These are phyloP conservation scores for Gloeophyllum trabeum DNA, from an alignment of 768 basidiomycete species.

Conservation along the genomic window DNA sequence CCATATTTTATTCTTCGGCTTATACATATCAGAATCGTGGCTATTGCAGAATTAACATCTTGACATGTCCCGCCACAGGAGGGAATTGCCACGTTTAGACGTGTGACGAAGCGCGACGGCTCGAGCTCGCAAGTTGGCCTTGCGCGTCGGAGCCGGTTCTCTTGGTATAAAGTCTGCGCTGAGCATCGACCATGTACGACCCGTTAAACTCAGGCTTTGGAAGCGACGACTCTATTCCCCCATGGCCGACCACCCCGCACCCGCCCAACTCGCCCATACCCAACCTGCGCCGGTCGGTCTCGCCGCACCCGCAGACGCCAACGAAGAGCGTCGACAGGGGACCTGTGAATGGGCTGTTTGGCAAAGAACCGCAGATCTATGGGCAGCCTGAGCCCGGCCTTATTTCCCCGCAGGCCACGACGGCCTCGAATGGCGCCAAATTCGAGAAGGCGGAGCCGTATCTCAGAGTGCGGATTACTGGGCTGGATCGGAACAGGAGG, in stretches of 20 bases:
- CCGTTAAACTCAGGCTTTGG: slow-evolving; percentile 52
- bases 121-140: no score
- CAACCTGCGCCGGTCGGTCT: slow-evolving; percentile 51
- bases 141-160: no score
- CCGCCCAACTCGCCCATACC: slow-evolving; percentile 60
- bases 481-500: slow-evolving; percentile 87
- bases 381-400: slow-evolving; percentile 79
- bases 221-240: slow-evolving; percentile 35
- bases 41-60: no score
- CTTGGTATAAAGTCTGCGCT: no score
- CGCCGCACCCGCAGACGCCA: not conserved
- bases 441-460: slow-evolving; percentile 77
- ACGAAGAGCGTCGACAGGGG: slow-evolving; percentile 20
- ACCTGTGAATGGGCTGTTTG: slow-evolving; percentile 50
- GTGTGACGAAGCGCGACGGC: no score
- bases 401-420: slow-evolving; percentile 60
- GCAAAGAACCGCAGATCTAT: slow-evolving; percentile 78
- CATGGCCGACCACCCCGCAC: slow-evolving; percentile 80
- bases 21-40: no score
- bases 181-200: slow-evolving; percentile 46
- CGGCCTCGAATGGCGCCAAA: slow-evolving; percentile 54
- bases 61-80: no score
- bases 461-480: slow-evolving; percentile 81
- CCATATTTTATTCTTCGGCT: no score
- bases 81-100: no score